Evolutionary conservation across 225 moss, liverwort and hornwort species (phyloP).

Genomic region (Thuidium tamariscinum): DNA sequence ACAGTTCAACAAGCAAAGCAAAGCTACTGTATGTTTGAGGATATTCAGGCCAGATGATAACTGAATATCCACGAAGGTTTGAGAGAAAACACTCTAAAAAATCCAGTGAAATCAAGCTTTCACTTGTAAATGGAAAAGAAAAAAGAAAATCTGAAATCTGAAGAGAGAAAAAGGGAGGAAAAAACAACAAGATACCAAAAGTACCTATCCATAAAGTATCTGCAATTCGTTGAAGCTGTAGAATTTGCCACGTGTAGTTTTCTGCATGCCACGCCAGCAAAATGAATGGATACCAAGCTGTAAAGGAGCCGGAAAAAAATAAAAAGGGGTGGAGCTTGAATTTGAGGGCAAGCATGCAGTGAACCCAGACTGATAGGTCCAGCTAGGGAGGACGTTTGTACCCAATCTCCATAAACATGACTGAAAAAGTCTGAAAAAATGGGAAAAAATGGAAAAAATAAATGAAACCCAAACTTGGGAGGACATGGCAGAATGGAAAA

Average conservation of each 20-base stretch:
- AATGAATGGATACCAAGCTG: neutral
- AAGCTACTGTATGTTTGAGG: neutral
- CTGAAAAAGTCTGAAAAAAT: neutral
- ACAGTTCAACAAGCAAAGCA: neutral
- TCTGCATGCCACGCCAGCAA: conserved; percentile 7
- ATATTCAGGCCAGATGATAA: neutral
- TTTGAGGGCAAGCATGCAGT: neutral
- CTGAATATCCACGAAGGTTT: neutral
- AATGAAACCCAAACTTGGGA: neutral
- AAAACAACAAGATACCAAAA: neutral
- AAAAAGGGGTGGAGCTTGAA: neutral
- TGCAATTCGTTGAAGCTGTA: neutral
- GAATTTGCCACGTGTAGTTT: neutral
- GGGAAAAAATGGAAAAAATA: no score
- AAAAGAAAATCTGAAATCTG: neutral
- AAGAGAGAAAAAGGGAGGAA: neutral
- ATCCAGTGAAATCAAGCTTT: neutral
- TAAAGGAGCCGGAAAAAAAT: neutral
- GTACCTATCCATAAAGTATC: neutral
- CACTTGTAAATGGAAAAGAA: neutral
- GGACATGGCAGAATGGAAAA: neutral
- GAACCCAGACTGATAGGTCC: neutral
- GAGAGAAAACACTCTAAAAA: neutral
- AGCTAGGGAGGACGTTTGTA: neutral
- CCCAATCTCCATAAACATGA: neutral